A percentile compares a stretch with the other conserved stretches of the same genome.
These are phyloP conservation scores for Taphrina deformans DNA, from an alignment of 1,139 yeast species.

Conservation along the genomic window DNA sequence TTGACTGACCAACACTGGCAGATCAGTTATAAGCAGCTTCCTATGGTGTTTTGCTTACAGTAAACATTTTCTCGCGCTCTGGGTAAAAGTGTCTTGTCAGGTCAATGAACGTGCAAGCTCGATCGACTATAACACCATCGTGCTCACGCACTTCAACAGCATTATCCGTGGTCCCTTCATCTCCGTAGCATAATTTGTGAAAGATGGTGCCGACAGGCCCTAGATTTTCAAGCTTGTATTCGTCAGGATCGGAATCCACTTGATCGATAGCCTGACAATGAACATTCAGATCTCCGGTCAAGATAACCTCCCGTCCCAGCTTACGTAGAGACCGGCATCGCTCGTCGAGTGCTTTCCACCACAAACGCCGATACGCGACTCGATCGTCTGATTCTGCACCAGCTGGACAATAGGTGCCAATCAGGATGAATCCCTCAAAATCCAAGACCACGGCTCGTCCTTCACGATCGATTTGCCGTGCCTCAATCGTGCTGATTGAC, in stretches of 20 bases:
- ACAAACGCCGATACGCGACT: constrained; percentile 59
- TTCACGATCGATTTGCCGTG: constrained; percentile 65
- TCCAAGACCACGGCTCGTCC: constrained; percentile 82
- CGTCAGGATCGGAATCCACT: constrained; percentile 54
- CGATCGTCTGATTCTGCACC: constrained; percentile 60
- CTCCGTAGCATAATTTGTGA: not conserved
- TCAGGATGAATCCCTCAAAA: constrained; percentile 59
- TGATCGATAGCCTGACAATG: constrained; percentile 76
- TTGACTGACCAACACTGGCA: constrained; percentile 67
- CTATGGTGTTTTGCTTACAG: constrained; percentile 44
- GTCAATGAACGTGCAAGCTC: constrained; percentile 54
- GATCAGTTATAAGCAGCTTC: not conserved
- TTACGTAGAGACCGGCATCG: constrained; percentile 58
- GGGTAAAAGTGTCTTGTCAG: constrained; percentile 63
- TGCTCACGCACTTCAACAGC: not conserved
- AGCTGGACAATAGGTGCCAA: constrained; percentile 90
- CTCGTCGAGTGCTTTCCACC: constrained; percentile 58
- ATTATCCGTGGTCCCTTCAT: not conserved
- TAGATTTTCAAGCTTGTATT: constrained; percentile 15
- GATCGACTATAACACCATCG: constrained; percentile 39
- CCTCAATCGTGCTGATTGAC: constrained; percentile 43
- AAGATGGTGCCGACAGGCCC: constrained; percentile 29
- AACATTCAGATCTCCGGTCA: constrained; percentile 88
- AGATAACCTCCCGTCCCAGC: constrained; percentile 60
- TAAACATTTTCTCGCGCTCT: constrained; percentile 65